A percentile compares a stretch with the other conserved stretches of the same genome.
Evolutionary conservation across 177 flowering plant species (phyloP).

Genomic region (Vitis hybrid): DNA sequence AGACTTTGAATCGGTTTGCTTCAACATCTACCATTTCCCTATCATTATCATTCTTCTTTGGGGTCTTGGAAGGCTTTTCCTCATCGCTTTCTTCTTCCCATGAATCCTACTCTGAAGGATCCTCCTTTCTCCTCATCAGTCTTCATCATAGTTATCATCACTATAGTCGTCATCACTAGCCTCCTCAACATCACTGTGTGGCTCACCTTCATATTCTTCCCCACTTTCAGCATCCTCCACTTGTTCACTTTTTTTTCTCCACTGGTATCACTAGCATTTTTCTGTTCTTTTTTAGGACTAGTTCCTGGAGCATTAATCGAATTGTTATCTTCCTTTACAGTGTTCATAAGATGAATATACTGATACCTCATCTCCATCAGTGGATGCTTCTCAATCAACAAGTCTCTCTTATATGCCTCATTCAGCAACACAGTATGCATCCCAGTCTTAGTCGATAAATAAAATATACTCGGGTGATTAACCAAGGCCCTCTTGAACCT

Average conservation of each 20-base stretch:
- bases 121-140: background rate
- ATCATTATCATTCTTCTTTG: too few species aligned
- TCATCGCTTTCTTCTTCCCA: too few species aligned
- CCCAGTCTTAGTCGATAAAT: slow-evolving; percentile 67
- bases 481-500: slow-evolving; percentile 75
- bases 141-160: slow-evolving; percentile 14
- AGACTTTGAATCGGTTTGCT: too few species aligned
- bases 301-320: background rate
- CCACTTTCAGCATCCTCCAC: slow-evolving; percentile 13
- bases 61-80: too few species aligned
- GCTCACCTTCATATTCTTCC: slow-evolving; percentile 18
- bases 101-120: too few species aligned
- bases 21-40: too few species aligned
- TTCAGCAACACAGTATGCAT: slow-evolving; percentile 77
- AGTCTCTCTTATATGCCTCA: slow-evolving; percentile 75
- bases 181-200: background rate
- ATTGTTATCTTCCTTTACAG: slow-evolving; percentile 35
- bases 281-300: slow-evolving; percentile 13
- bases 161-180: slow-evolving; percentile 14
- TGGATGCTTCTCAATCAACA: slow-evolving; percentile 63
- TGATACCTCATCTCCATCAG: slow-evolving; percentile 66
- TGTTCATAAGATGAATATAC: slow-evolving; percentile 75
- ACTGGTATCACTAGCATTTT: background rate
- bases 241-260: slow-evolving; percentile 6
- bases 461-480: slow-evolving; percentile 82